Percentiles rank a stretch among this genome's conserved stretches.
Conservation (phyloP, 148 eudicot genomes). For the Hydrangea macrophylla region DNA sequence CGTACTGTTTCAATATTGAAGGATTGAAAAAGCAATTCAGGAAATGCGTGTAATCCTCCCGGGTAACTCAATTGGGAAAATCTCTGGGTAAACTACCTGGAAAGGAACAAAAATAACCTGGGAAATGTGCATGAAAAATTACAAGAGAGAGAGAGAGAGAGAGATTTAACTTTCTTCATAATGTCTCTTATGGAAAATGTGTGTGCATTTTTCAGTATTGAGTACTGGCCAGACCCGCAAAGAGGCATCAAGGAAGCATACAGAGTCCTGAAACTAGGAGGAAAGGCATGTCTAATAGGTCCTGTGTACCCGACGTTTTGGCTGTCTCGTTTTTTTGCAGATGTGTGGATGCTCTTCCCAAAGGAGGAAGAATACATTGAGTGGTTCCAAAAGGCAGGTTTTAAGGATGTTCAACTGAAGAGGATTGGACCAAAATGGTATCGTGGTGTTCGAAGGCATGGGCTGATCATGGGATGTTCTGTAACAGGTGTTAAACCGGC, state of each 20-base stretch:
- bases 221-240: conserved; percentile 99
- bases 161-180: background rate
- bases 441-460: conserved; percentile 95
- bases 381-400: conserved; percentile 91
- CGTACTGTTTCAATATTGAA: too few relatives aligned
- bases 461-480: conserved; percentile 96
- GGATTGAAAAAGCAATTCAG: too few relatives aligned
- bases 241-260: conserved; percentile 98
- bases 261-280: conserved; percentile 83
- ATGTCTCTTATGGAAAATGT: conserved; percentile 1
- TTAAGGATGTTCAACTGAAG: conserved; percentile 78
- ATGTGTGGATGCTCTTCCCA: conserved; percentile 98
- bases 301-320: conserved; percentile 91
- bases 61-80: too few relatives aligned
- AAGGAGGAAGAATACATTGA: conserved; percentile 94
- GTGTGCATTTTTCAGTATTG: conserved; percentile 53
- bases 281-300: conserved; percentile 92
- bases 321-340: conserved; percentile 94
- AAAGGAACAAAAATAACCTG: background rate
- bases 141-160: background rate
- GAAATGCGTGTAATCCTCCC: too few relatives aligned
- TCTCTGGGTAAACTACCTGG: too few relatives aligned
- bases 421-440: conserved; percentile 97
- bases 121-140: background rate
- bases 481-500: conserved; percentile 87